Evolutionary conservation across 371 early-diverging fungal genomes (phyloP).

Genomic region (Rozella allomycis): DNA sequence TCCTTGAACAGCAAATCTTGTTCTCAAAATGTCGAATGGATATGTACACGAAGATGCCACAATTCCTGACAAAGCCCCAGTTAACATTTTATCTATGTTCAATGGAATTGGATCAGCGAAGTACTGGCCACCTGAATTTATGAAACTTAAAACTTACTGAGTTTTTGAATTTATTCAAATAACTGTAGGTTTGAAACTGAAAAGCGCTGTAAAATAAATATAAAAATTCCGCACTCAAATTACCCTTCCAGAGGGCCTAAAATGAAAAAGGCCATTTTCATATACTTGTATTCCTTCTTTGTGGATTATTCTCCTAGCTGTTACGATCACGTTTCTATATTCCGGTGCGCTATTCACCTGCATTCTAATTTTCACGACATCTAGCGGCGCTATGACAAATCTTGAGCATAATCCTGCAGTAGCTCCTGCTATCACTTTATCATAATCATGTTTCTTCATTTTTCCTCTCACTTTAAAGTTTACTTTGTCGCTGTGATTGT

Average conservation of each 20-base stretch:
- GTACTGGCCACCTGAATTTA: too few species aligned
- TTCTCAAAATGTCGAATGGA: slow-evolving; percentile 79
- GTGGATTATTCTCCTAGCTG: slow-evolving; percentile 20
- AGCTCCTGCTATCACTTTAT: not conserved
- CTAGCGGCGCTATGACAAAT: slow-evolving; percentile 57
- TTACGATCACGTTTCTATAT: not conserved
- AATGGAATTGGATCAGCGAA: too few species aligned
- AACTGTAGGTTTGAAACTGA: slow-evolving; percentile 57
- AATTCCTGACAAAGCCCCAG: slow-evolving; percentile 50
- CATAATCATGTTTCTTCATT: too few species aligned
- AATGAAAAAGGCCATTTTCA: not conserved
- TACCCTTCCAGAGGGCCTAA: slow-evolving; percentile 80
- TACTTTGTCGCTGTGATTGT: too few species aligned
- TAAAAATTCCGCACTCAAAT: slow-evolving; percentile 66
- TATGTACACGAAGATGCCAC: slow-evolving; percentile 60
- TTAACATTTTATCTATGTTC: too few species aligned
- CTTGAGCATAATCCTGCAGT: slow-evolving; percentile 18
- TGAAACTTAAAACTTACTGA: too few species aligned
- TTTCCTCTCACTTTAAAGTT: too few species aligned
- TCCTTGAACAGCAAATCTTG: slow-evolving; percentile 69
- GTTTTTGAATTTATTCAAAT: too few species aligned
- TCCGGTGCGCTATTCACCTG: slow-evolving; percentile 20
- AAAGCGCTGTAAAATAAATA: slow-evolving; percentile 68
- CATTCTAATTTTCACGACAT: slow-evolving; percentile 74
- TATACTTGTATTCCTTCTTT: slow-evolving; percentile 49